Base-by-base conservation (phyloP, 2,329 filamentous ascomycete genomes). In the Arthrobotrys megalospora region DNA sequence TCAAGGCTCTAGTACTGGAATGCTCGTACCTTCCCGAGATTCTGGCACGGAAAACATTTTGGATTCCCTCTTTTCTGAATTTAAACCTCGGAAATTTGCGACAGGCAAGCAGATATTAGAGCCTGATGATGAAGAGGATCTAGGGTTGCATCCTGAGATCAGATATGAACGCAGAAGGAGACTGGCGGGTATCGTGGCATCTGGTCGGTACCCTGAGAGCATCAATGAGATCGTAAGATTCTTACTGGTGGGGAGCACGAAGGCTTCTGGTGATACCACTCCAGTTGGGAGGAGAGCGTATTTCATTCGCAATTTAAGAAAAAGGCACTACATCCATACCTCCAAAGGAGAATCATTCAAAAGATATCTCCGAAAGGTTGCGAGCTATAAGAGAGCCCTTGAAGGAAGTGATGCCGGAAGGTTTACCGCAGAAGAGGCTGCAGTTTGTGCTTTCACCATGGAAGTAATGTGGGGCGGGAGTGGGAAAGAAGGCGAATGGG, bases 401-500 rank as follows among this genome's bases (percentile, higher is more conserved):
- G 52, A 58, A 43, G 41, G 32, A 0, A 73, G 50, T 8, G 69
- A 67, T 45, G 32, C 32, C 3, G 38, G 21, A 16, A 50, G 32
- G 16, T 70, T 58, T 45, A 67, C 72, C 0, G 58, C 41, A 8
- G 72, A 70, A 24, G 66, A 69, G 3, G 58, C 65, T 0, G 72
- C 72, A 12, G 12, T 76, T 10, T 76, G 28, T 43, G 66, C 65
- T 45, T 64, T 76, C 8, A 19, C 43, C 6, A 70, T 69, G 58
- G 55, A 66, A 36, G 34, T 70, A 0, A 76, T 75, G 70, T 75
- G 70, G 70, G 70, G 70, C 11, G 70, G 70, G 1, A 55, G 41
- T 8, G 32, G 8, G 62, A 63, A 52, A 10, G 63, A 70, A 50
- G 65, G 72, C 2, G 38, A 24, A 11, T 76, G 72, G 72, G 65